phyloP scores from a whole-genome alignment of 805 yeast species.

The Kuraishia ogatae region DNA sequence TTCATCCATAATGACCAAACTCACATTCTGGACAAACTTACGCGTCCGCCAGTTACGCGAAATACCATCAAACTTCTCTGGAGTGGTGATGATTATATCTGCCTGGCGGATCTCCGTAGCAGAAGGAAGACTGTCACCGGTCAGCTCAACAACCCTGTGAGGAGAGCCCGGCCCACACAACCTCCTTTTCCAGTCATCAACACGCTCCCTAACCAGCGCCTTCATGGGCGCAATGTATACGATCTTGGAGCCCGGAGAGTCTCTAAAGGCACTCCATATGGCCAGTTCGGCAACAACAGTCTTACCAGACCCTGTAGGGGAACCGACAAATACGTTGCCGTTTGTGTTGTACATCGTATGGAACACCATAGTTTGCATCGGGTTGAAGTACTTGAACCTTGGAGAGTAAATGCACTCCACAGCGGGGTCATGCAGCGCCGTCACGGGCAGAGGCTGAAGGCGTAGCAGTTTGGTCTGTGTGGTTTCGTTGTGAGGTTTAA shows the following conservation, averaged over 20 bases:
- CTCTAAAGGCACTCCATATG: conserved; percentile 90
- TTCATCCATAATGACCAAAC: conserved; percentile 79
- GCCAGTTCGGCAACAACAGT: conserved; percentile 96
- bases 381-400: conserved; percentile 83
- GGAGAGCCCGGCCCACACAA: conserved; percentile 33
- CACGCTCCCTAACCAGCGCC: conserved; percentile 76
- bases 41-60: conserved; percentile 81
- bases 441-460: conserved; percentile 77
- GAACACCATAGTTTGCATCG: conserved; percentile 97
- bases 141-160: conserved; percentile 60
- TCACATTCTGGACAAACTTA: conserved; percentile 64
- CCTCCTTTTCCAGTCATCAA: conserved; percentile 66
- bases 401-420: conserved; percentile 60
- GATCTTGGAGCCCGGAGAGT: conserved; percentile 70
- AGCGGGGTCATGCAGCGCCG: conserved; percentile 63
- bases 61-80: conserved; percentile 83
- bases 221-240: conserved; percentile 90
- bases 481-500: conserved; percentile 83
- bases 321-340: conserved; percentile 83
- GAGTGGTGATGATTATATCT: conserved; percentile 73
- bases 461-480: conserved; percentile 72
- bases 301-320: conserved; percentile 98
- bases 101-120: conserved; percentile 58
- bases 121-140: conserved; percentile 78
- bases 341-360: conserved; percentile 78